Evolutionary conservation across 306 rosid species (phyloP), one percentile per base, ranked within the genome.

Genomic region (Corylus avellana): DNA sequence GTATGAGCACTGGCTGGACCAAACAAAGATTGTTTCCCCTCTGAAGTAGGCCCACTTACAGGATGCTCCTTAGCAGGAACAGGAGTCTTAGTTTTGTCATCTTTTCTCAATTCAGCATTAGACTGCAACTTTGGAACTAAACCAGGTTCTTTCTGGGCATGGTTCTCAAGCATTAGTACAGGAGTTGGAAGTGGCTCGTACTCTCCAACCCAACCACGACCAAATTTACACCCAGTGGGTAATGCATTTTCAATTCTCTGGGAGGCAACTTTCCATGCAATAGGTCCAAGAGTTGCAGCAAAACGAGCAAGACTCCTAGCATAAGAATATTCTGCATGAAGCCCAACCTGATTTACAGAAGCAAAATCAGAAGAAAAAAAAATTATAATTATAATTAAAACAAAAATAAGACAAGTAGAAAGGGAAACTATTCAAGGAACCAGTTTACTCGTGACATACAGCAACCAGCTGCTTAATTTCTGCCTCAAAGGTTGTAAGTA

Each of bases 131-230:
- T 87, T 14, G 83, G 58, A 64, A 37, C 70, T 55, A 87, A 76
- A 89, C 76, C 78, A 80, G 90, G 74, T 54, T 88, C 92, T 81
- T 87, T 88, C 70, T 83, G 97, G 61, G 67, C 58, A 78, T 77
- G 80, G 55, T 79, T 91, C 82, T 87, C 89, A 27, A 96, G 84
- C 92, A 87, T 81, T 77, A 93, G 83, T 74, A 91, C 94, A 22
- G 99, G 98, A 59, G 97, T 93, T 59, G 96, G 98, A 81, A 91
- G 96, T 4, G 99, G 99, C 86, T 96, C 99, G 35, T 91, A 96
- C 70, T 96, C 99, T 81, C 96, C 99, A 53, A 96, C 99, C 99
- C 98, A 96, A 81, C 99, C 99, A 39, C 94, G 91, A 27, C 98
- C 98, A 76, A 85, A 96, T 87, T 93, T 93, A 83, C 88, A 93